Conservation (phyloP, 2,329 filamentous ascomycete genomes). For the Chaetomiaceae sp. region DNA sequence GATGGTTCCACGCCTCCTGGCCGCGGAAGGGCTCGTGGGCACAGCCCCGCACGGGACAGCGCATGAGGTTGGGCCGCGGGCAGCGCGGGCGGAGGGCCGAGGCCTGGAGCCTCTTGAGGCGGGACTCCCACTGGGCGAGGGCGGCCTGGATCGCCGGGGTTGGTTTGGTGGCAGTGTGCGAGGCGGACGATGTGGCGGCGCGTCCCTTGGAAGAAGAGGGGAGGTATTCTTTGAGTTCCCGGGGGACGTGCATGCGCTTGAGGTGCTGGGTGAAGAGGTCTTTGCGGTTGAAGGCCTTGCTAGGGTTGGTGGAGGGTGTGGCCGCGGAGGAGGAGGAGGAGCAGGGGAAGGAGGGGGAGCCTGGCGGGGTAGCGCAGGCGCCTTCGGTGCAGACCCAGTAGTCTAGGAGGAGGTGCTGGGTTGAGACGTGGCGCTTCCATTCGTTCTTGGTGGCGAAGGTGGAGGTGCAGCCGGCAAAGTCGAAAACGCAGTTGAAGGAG, state of each 20-base stretch:
- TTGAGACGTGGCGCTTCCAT: conserved; percentile 85
- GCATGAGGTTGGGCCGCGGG: conserved; percentile 54
- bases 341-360: neutral
- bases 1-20: conserved; percentile 65
- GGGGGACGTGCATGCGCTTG: conserved; percentile 72
- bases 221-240: conserved; percentile 37
- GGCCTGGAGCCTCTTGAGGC: conserved; percentile 52
- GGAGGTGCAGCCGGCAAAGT: conserved; percentile 67
- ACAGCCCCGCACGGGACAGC: conserved; percentile 62
- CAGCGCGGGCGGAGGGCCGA: conserved; percentile 60
- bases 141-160: neutral
- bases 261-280: conserved; percentile 88
- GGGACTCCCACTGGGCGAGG: conserved; percentile 42
- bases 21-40: conserved; percentile 53
- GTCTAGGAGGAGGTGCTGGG: conserved; percentile 70
- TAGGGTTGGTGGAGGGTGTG: too few species aligned
- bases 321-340: too few species aligned
- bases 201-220: neutral
- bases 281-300: conserved; percentile 88
- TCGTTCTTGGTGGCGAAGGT: conserved; percentile 83
- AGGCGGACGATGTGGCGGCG: neutral
- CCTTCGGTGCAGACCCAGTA: conserved; percentile 74
- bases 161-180: neutral
- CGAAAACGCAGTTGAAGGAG: conserved; percentile 73
- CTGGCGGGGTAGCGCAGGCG: conserved; percentile 40